Evolutionary conservation across 23 red algal species (phyloP).

Genomic region (Gracilaria vermiculophylla): DNA sequence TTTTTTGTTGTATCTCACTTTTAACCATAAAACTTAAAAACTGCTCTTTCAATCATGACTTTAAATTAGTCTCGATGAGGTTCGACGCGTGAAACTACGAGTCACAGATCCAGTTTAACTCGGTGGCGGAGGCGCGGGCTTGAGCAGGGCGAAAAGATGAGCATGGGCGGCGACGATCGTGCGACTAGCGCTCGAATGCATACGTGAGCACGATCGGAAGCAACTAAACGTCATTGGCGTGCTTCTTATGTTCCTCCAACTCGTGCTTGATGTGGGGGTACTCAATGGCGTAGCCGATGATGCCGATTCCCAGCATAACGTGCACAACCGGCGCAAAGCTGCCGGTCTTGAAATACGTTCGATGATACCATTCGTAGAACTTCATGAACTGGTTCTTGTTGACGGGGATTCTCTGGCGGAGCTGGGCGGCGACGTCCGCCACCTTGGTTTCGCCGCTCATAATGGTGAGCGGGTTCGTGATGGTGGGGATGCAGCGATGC

Average conservation of each 20-base stretch:
- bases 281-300: conserved; percentile 80
- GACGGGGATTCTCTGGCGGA: conserved; percentile 49
- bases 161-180: not conserved
- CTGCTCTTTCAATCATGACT: conserved; percentile 5
- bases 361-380: conserved; percentile 77
- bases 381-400: conserved; percentile 42
- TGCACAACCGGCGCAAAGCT: conserved; percentile 73
- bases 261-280: conserved; percentile 89
- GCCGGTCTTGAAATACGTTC: conserved; percentile 55
- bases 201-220: not conserved
- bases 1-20: not conserved
- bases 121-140: too few species aligned
- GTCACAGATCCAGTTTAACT: too few species aligned
- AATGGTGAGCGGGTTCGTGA: not conserved
- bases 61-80: not conserved
- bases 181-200: not conserved
- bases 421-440: conserved; percentile 44
- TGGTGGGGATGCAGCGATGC: not conserved
- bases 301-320: conserved; percentile 67
- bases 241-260: conserved; percentile 53
- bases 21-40: conserved; percentile 9
- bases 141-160: not conserved
- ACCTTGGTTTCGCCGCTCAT: conserved; percentile 75
- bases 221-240: conserved; percentile 7
- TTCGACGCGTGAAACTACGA: not conserved